Evolutionary conservation across 2,329 filamentous ascomycete species (phyloP), one percentile per base, ranked within the genome.

Genomic region (Cytospora piceae): DNA sequence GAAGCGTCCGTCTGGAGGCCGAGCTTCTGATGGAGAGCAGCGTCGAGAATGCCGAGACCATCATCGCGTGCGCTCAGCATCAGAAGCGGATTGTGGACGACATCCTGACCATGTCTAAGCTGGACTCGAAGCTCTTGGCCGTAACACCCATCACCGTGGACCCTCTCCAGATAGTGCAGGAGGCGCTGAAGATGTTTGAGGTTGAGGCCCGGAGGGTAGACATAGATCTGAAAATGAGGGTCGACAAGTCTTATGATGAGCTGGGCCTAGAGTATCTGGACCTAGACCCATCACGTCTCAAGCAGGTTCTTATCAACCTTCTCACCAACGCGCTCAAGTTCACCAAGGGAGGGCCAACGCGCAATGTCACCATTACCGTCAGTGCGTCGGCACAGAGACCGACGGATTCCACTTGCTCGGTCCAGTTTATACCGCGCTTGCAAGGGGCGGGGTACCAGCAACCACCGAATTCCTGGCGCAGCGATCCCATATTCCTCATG

Each of bases 291-390:
- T 90, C 88, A 20, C 84, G 91, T 29, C 87, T 94, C 58, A 84
- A 91, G 60, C 91, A 94, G 75, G 89, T 94, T 0, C 80, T 94
- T 4, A 93, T 94, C 74, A 94, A 94, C 71, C 82, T 94, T 1
- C 85, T 91, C 11, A 92, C 90, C 9, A 94, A 94, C 71, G 90
- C 91, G 0, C 88, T 94, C 75, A 94, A 94, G 72, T 94, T 94
- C 73, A 94, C 92, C 0, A 87, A 87, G 42, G 82, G 82, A 0
- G 85, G 88, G 22, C 81, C 82, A 20, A 84, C 80, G 15, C 83
- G 87, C 9, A 85, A 85, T 52, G 82, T 87, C 39, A 77, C 77
- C 1, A 78, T 86, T 2, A 77, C 74, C 37, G 75, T 87, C 56
- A 81, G 81, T 55, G 82, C 79, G 11, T 81, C 77, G 27, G 74